Conservation (phyloP, 129 eudicot species). For the Apium graveolens region DNA sequence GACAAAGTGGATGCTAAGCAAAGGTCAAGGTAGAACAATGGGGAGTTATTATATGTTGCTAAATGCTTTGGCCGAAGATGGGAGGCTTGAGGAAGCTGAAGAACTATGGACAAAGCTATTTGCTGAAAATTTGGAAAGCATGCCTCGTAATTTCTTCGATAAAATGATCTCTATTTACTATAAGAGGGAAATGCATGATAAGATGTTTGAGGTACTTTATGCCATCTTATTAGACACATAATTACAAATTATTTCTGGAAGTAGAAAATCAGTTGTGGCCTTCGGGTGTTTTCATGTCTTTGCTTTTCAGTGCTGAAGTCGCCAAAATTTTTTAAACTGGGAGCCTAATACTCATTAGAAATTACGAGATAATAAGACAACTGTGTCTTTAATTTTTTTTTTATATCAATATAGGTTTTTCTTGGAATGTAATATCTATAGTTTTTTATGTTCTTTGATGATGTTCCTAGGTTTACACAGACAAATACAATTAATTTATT, state of each 20-base stretch:
- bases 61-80: conserved; percentile 87
- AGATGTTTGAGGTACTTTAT: conserved; percentile 78
- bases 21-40: conserved; percentile 99
- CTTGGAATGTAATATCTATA: not conserved
- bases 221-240: not conserved
- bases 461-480: not conserved
- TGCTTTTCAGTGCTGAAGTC: not conserved
- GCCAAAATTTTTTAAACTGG: not conserved
- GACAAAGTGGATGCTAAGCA: conserved; percentile 97
- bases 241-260: not conserved
- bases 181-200: conserved; percentile 62
- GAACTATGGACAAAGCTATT: conserved; percentile 76
- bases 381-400: not conserved
- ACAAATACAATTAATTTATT: not conserved
- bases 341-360: not conserved
- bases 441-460: not conserved
- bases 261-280: not conserved
- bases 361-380: not conserved
- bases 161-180: conserved; percentile 76
- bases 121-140: conserved; percentile 67
- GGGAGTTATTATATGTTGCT: conserved; percentile 76
- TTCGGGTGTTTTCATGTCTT: not conserved
- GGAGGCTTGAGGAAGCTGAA: conserved; percentile 90
- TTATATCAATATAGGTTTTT: not conserved
- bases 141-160: conserved; percentile 82